Evolutionary conservation across 495 filamentous ascomycete genomes (phyloP).

Genomic region (Daldinia concentrica): DNA sequence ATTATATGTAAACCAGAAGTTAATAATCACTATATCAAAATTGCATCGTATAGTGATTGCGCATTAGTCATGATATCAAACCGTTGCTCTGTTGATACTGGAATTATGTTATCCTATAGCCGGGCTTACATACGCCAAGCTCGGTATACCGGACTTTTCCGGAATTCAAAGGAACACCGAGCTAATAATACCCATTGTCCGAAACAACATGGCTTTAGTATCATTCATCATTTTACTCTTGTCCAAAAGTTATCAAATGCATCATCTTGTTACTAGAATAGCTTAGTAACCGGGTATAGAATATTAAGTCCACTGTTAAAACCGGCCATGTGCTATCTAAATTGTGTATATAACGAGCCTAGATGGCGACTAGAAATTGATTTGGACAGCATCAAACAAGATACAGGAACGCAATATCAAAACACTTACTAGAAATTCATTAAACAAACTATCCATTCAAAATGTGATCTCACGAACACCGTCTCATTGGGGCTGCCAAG

Average conservation of each 20-base stretch:
- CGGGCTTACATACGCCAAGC: not conserved
- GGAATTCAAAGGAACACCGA: not conserved
- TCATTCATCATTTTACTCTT: not conserved
- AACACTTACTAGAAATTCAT: not conserved
- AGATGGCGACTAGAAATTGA: not conserved
- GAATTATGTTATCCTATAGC: not conserved
- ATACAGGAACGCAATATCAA: not conserved
- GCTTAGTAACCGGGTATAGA: conserved; percentile 7
- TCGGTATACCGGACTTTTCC: conserved; percentile 1
- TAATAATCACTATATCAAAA: not conserved
- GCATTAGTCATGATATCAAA: not conserved
- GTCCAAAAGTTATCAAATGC: not conserved
- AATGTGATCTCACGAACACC: conserved; percentile 48
- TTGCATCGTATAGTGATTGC: not conserved
- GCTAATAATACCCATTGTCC: not conserved
- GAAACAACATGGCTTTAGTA: not conserved
- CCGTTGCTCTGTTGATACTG: not conserved
- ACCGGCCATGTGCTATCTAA: not conserved
- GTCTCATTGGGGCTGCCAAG: conserved; percentile 51
- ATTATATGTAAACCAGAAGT: not conserved
- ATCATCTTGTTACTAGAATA: not conserved
- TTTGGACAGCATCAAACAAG: conserved; percentile 11
- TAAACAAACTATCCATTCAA: conserved; percentile 5
- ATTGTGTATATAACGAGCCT: conserved; percentile 13
- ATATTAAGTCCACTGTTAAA: conserved; percentile 29